These are phyloP conservation scores for Cercospora sojina DNA, from an alignment of 2,329 filamentous ascomycete species.

Conservation along the genomic window DNA sequence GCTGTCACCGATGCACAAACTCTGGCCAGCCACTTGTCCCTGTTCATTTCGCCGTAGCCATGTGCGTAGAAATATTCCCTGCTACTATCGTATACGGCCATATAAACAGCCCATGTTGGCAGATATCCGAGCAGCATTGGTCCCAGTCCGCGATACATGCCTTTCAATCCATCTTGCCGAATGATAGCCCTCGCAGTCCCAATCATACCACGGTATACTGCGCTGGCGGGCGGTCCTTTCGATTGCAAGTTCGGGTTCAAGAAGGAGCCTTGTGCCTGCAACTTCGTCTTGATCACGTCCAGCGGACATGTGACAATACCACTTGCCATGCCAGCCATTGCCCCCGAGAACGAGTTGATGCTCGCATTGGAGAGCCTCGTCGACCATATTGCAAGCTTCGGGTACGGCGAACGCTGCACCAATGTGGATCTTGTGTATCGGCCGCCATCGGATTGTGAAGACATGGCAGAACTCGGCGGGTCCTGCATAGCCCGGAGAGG, in stretches of 20 bases:
- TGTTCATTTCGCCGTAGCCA: slow-evolving; percentile 28
- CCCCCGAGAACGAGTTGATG: slow-evolving; percentile 82
- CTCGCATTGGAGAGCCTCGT: slow-evolving; percentile 54
- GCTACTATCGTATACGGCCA: slow-evolving; percentile 91
- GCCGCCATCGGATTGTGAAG: slow-evolving; percentile 33
- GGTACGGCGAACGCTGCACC: slow-evolving; percentile 30
- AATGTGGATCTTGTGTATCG: slow-evolving; percentile 20
- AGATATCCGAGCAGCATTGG: slow-evolving; percentile 95
- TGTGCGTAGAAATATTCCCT: slow-evolving; percentile 70
- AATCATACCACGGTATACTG: slow-evolving; percentile 78
- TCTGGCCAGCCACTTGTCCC: slow-evolving; percentile 74
- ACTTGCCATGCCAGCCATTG: slow-evolving; percentile 85
- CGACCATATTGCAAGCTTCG: slow-evolving; percentile 42
- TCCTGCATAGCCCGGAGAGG: slow-evolving; percentile 34
- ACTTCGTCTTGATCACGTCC: slow-evolving; percentile 98
- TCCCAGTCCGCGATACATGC: slow-evolving; percentile 88
- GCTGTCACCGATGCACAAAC: slow-evolving; percentile 89
- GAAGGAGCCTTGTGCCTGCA: slow-evolving; percentile 93
- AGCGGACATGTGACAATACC: slow-evolving; percentile 94
- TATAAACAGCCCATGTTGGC: slow-evolving; percentile 97
- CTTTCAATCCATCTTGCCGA: slow-evolving; percentile 80
- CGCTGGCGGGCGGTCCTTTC: slow-evolving; percentile 45
- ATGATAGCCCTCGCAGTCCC: slow-evolving; percentile 86
- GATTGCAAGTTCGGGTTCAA: slow-evolving; percentile 40
- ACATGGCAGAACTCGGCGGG: slow-evolving; percentile 32